Evolutionary conservation across 2,329 filamentous ascomycete species (phyloP), one percentile per base, ranked within the genome.

Genomic region (Verticillium longisporum): DNA sequence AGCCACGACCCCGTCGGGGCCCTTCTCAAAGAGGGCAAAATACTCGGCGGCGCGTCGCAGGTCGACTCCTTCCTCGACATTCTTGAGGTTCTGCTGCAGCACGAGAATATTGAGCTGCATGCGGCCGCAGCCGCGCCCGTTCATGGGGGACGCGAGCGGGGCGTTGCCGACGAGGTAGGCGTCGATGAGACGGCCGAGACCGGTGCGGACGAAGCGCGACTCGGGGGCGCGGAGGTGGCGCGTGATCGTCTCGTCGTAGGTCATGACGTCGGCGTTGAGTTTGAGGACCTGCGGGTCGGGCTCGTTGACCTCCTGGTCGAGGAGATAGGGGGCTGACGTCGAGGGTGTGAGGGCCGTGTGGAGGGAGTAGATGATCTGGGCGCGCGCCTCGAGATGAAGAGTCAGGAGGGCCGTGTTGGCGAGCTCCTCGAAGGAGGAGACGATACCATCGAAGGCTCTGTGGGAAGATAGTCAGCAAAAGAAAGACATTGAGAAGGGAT

Each of bases 31-130:
- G 41, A 94, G 73, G 21, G 83, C 81, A 69, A 87, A 93, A 75
- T 89, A 94, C 62, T 84, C 81, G 21, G 85, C 82, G 1, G 88
- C 84, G 38, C 84, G 78, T 4, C 80, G 79, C 33, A 94, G 78
- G 61, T 84, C 81, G 3, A 90, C 88, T 9, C 83, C 83, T 1
- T 84, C 80, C 73, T 95, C 92, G 59, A 99, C 88, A 66, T 96
- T 96, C 78, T 97, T 97, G 60, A 99, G 85, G 69, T 97, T 97
- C 72, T 99, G 95, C 75, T 98, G 94, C 58, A 99, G 80, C 50
- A 99, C 95, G 31, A 97, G 83, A 57, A 97, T 92, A 72, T 99
- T 97, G 69, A 98, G 85, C 72, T 92, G 89, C 85, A 99, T 92
- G 41, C 92, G 85, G n/a, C 88, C 86, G 62, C 88, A 91, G 53